Base-by-base conservation (phyloP, 352 stramenopile genomes). In the Globisporangium acanthophoron region DNA sequence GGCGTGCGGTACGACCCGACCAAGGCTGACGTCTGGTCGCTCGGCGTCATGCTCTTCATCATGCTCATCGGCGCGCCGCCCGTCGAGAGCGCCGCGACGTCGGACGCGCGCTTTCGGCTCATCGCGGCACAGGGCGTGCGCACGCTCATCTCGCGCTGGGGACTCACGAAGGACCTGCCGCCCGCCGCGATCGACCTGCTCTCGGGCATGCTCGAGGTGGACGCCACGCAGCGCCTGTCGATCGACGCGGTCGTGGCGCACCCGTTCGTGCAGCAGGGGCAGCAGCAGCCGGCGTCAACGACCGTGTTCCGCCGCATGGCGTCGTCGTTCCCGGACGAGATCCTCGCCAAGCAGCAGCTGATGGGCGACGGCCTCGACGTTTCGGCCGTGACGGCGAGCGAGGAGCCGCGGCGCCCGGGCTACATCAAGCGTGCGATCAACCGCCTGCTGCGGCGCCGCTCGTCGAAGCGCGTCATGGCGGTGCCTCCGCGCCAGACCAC, bases 41-140 rank as follows among this genome's bases (percentile, higher is more conserved):
- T 94, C 35, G 85, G 85, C 56, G 78, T 94, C 37, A 90, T 94
- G 77, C 63, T 94, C 9, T 94, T 94, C 59, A 87, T 92, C 65
- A 87, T 94, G 74, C 67, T 92, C 21, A 70, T 87, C 18, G 77
- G 77, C 31, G 79, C 78, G 27, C 78, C 81, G 20, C 81, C 78
- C 15, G 78, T 90, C 15, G 79, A 88, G 67, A 74, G 71, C 13
- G 76, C 80, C n/a, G 71, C 76, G 40, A 67, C 61, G 27, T 67
- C 65, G 16, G 77, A 89, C 56, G 74, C 79, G n/a, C 70, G 76
- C 45, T 89, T 88, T 58, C 71, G 80, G 20, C 69, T 90, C 41
- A 88, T 88, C 49, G 66, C 64, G 15, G 72, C 65, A 47, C 77
- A 87, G 57, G 76, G 81, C 21, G 61, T 89, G 40, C 67, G 72